phyloP scores from a whole-genome alignment of 108 stramenopile species.

The Aureococcus anophagefferens region DNA sequence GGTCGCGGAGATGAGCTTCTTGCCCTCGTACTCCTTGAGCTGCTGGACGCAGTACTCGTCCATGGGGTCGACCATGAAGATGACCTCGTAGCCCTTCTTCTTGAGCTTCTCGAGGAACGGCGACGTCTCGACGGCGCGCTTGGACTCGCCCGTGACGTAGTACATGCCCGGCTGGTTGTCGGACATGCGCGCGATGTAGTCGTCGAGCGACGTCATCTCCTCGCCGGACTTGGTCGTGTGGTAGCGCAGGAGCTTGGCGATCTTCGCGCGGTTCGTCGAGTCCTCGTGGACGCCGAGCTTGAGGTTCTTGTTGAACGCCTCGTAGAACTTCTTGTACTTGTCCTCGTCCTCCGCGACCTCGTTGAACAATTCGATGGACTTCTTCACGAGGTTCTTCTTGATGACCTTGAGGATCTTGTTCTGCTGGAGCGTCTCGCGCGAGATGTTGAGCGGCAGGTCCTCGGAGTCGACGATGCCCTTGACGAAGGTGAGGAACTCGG shows the following conservation, averaged over 20 bases:
- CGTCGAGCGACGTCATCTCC: conserved; percentile 94
- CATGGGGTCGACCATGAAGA: conserved; percentile 99
- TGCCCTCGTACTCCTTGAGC: conserved; percentile 99
- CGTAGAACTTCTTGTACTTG: conserved; percentile 99
- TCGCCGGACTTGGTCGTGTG: conserved; percentile 97
- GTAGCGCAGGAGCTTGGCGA: conserved; percentile 99
- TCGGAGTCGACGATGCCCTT: conserved; percentile 99
- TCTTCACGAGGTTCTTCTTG: conserved; percentile 99
- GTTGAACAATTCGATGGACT: conserved; percentile 98
- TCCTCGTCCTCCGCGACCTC: conserved; percentile 97
- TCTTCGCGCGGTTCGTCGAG: conserved; percentile 97
- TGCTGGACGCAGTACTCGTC: conserved; percentile 99
- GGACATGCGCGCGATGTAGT: conserved; percentile 95
- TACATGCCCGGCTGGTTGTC: conserved; percentile 99
- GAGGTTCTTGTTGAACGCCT: conserved; percentile 97
- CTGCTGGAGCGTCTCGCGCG: conserved; percentile 99
- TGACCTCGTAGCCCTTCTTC: conserved; percentile 99
- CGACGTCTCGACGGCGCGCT: conserved; percentile 94
- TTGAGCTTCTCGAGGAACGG: conserved; percentile 99
- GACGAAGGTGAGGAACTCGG: conserved; percentile 96
- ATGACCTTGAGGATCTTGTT: conserved; percentile 99
- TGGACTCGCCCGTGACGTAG: conserved; percentile 99
- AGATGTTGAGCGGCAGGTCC: conserved; percentile 99
- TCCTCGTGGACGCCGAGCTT: conserved; percentile 99
- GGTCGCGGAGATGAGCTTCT: conserved; percentile 98